These are phyloP conservation scores for Discostella stelligera DNA, from an alignment of 352 stramenopile species.

Conservation along the genomic window DNA sequence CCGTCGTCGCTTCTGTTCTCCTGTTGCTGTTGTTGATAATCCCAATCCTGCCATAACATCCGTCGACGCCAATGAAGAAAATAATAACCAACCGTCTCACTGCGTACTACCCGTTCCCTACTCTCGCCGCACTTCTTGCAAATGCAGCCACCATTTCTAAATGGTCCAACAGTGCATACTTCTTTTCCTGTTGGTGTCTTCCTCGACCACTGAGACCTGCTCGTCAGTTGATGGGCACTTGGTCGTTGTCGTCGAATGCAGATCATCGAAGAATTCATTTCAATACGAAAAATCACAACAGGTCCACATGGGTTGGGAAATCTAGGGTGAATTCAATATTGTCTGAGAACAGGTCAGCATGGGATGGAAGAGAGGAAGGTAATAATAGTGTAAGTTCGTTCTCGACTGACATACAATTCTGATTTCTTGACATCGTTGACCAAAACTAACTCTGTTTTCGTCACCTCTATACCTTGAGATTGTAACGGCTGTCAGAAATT, in stretches of 20 bases:
- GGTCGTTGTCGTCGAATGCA: slow-evolving; percentile 4
- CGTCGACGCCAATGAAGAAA: background rate
- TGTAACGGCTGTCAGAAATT: slow-evolving; percentile 29
- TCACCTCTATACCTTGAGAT: background rate
- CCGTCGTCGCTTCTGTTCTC: too few relatives aligned
- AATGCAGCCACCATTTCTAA: slow-evolving; percentile 4
- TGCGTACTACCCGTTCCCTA: slow-evolving; percentile 8
- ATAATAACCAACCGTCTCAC: slow-evolving; percentile 14
- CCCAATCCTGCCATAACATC: too few relatives aligned
- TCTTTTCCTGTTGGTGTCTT: slow-evolving; percentile 4
- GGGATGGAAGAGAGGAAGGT: background rate
- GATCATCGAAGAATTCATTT: background rate
- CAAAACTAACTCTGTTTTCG: background rate
- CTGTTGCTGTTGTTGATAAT: too few relatives aligned
- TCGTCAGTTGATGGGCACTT: slow-evolving; percentile 17
- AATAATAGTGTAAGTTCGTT: slow-evolving; percentile 13
- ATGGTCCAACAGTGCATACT: slow-evolving; percentile 15
- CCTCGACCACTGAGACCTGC: background rate
- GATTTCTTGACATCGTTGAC: background rate
- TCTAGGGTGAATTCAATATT: slow-evolving; percentile 7
- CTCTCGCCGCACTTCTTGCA: slow-evolving; percentile 14
- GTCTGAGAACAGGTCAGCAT: background rate
- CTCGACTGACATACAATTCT: background rate
- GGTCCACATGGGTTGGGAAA: slow-evolving; percentile 3
- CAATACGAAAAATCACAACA: background rate